Base-by-base conservation (phyloP, 208 protist genomes). In the Leishmania braziliensis region DNA sequence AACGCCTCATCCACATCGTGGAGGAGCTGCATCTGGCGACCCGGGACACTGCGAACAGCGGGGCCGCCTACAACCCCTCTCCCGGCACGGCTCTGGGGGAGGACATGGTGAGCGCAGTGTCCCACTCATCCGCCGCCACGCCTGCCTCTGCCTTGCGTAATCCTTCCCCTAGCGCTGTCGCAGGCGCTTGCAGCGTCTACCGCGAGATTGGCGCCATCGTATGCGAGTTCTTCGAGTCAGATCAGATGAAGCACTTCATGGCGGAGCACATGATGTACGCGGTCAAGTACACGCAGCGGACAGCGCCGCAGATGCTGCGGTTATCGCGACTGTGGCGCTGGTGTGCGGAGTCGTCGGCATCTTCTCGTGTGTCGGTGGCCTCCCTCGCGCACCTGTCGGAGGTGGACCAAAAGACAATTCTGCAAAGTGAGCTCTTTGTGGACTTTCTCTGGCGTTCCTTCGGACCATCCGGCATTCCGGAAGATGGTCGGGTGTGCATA, bases 241-340 rank as follows among this genome's bases (percentile, higher is more conserved):
- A 84, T 48, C 78, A 83, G 73, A 90, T 95, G 87, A 78, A 81
- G 51, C 88, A 90, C 78, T 97, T 87, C 80, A 90, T 89, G 62
- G 89, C 87, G 29, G 91, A 97, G 86, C 92, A 97, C 80, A 90
- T 95, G 86, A 93, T 92, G 88, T 97, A 95, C 85, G 87, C 85
- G 5, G 46, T 91, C 18, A 87, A 95, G 79, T 96, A 92, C 85
- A 89, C 85, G 53, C 77, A 84, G n/a, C 92, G 84, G 33, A 87
- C 88, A 60, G 86, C 90, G 0, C 93, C 91, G 26, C 78, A 84
- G 72, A 75, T 95, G 76, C 78, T 94, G 65, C 83, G 88, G 46
- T 76, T 96, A 1, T 84, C 82, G 74, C 81, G 87, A n/a, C 76
- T 92, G 23, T 94, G 84, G 89, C 88, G 90, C 29, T 88, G 84